Conservation (phyloP, 768 basidiomycete genomes). For the Mycena rosella region DNA sequence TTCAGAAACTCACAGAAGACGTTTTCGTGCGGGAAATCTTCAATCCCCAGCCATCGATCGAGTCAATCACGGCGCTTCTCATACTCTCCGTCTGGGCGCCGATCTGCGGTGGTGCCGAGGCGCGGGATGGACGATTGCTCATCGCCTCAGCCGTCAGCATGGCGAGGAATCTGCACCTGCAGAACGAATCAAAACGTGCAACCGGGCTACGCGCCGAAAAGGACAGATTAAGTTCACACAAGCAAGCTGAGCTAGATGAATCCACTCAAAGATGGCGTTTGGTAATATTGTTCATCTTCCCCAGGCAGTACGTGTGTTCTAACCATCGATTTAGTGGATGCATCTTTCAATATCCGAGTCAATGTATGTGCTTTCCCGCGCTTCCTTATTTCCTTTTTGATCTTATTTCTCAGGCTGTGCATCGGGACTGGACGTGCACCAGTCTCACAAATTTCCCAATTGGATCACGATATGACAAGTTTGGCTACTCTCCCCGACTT, state of each 20-base stretch:
- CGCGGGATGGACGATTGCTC: slow-evolving; percentile 54
- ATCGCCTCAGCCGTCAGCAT: slow-evolving; percentile 59
- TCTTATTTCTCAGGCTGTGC: slow-evolving; percentile 49
- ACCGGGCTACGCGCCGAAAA: slow-evolving; percentile 45
- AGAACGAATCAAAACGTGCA: slow-evolving; percentile 51
- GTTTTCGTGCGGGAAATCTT: slow-evolving; percentile 55
- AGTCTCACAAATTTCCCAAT: slow-evolving; percentile 49
- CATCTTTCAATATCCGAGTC: slow-evolving; percentile 52
- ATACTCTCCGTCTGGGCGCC: slow-evolving; percentile 61
- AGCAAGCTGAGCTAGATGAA: slow-evolving; percentile 47
- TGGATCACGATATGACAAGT: slow-evolving; percentile 48
- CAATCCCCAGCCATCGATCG: slow-evolving; percentile 56
- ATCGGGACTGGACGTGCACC: slow-evolving; percentile 56
- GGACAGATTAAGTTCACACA: slow-evolving; percentile 33
- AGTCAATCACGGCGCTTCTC: slow-evolving; percentile 56
- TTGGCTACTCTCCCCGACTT: slow-evolving; percentile 40
- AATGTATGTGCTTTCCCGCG: slow-evolving; percentile 46
- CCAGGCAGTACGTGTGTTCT: slow-evolving; percentile 12
- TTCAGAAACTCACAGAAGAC: slow-evolving; percentile 57
- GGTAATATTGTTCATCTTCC: slow-evolving; percentile 42
- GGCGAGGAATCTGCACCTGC: slow-evolving; percentile 59
- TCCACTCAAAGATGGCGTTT: slow-evolving; percentile 53
- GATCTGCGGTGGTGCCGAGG: slow-evolving; percentile 47
- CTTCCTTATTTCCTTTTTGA: not conserved
- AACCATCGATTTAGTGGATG: slow-evolving; percentile 50